These are phyloP conservation scores for Amanita muscaria DNA, from an alignment of 768 basidiomycete species.

Conservation along the genomic window DNA sequence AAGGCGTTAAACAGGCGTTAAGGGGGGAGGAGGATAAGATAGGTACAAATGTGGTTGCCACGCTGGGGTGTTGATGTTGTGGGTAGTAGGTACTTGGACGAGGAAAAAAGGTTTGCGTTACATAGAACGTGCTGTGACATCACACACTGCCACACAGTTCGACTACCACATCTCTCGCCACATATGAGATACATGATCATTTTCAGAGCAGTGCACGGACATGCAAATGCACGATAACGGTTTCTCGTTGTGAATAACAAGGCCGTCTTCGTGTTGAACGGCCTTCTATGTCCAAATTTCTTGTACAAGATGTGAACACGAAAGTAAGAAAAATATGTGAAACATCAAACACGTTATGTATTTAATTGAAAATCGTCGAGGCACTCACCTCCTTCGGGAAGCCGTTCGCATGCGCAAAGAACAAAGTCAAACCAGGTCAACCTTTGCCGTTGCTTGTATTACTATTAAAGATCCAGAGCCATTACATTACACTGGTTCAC, in stretches of 20 bases:
- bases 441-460: conserved; percentile 9
- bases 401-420: conserved; percentile 81
- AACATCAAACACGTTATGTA: not conserved
- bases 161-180: conserved; percentile 33
- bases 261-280: conserved; percentile 76
- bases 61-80: too few species aligned
- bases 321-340: conserved; percentile 42
- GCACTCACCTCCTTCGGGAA: conserved; percentile 72
- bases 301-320: conserved; percentile 33
- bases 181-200: not conserved
- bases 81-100: conserved; percentile 32
- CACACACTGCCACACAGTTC: not conserved
- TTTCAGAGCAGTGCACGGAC: conserved; percentile 16
- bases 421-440: conserved; percentile 48
- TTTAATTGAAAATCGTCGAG: too few species aligned
- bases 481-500: conserved; percentile 59
- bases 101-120: conserved; percentile 58
- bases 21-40: too few species aligned
- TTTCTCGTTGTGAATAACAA: conserved; percentile 55
- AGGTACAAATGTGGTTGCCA: too few species aligned
- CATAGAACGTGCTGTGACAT: conserved; percentile 44
- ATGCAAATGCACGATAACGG: conserved; percentile 51
- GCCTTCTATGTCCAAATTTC: conserved; percentile 83
- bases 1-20: too few species aligned
- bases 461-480: too few species aligned